A percentile compares a stretch with the other conserved stretches of the same genome.
phyloP scores from a whole-genome alignment of 805 yeast species.

The Myxozyma geophila region DNA sequence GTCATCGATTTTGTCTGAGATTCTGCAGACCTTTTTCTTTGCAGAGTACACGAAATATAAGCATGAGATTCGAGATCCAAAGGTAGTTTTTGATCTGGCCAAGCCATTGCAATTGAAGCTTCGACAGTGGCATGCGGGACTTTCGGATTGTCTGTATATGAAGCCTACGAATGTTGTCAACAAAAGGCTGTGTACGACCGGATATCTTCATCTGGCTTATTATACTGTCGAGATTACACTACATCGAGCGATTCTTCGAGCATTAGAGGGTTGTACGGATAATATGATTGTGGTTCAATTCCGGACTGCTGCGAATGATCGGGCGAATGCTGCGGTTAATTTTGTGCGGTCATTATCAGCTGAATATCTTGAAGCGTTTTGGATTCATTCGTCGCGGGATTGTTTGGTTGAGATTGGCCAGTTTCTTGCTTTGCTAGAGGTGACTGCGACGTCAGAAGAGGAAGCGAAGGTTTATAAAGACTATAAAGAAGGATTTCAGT shows the following conservation, averaged over 20 bases:
- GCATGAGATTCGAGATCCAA: conserved; percentile 31
- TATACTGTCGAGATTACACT: conserved; percentile 33
- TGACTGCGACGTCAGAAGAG: conserved; percentile 32
- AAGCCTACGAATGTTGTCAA: conserved; percentile 24
- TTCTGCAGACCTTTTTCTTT: conserved; percentile 32
- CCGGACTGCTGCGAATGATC: conserved; percentile 34
- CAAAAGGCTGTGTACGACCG: conserved; percentile 32
- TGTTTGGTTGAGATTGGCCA: conserved; percentile 39
- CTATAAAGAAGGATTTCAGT: conserved; percentile 32
- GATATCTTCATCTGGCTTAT: conserved; percentile 36
- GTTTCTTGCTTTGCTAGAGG: conserved; percentile 37
- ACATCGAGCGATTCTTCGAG: conserved; percentile 36
- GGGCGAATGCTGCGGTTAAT: conserved; percentile 37
- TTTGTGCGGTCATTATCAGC: conserved; percentile 37
- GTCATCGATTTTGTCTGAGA: conserved; percentile 35
- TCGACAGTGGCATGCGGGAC: conserved; percentile 29
- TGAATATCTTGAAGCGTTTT: conserved; percentile 40
- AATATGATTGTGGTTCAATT: conserved; percentile 15
- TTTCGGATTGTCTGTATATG: conserved; percentile 34
- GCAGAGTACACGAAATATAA: conserved; percentile 33
- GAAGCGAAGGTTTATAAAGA: conserved; percentile 28
- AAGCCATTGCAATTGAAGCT: conserved; percentile 34
- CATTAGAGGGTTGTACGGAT: conserved; percentile 33
- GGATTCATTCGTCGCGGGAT: conserved; percentile 39
- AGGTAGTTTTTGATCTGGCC: conserved; percentile 33